These are phyloP conservation scores for Colletotrichum brevisporum DNA, from an alignment of 2,329 filamentous ascomycete genomes.

Conservation along the genomic window DNA sequence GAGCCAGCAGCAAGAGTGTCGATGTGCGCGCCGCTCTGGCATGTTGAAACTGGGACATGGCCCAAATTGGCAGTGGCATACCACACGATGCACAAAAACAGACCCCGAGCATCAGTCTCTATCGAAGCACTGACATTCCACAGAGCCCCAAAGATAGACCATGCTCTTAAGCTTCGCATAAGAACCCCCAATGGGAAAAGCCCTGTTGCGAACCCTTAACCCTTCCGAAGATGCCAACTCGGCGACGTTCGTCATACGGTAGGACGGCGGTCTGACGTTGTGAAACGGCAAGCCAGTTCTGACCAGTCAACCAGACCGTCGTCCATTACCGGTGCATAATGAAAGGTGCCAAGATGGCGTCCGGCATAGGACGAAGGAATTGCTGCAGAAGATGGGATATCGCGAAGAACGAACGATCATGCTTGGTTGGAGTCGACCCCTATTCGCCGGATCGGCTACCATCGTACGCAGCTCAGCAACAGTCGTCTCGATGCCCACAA, in stretches of 20 bases:
- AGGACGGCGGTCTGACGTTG: conserved; percentile 12
- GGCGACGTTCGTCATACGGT: conserved; percentile 21
- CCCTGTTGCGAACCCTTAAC: background rate
- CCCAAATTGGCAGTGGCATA: conserved; percentile 9
- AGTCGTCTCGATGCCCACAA: background rate
- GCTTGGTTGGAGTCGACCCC: background rate
- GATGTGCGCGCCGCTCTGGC: conserved; percentile 33
- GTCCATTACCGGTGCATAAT: conserved; percentile 20
- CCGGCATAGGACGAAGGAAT: conserved; percentile 19
- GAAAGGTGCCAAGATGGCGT: background rate
- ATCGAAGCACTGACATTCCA: conserved; percentile 15
- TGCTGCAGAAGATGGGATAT: background rate
- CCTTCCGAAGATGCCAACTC: background rate
- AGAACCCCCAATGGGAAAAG: background rate
- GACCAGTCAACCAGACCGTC: conserved; percentile 15
- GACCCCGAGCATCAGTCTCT: conserved; percentile 8
- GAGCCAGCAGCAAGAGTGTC: conserved; percentile 3
- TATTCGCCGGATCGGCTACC: background rate
- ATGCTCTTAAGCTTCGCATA: conserved; percentile 2
- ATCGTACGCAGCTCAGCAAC: background rate
- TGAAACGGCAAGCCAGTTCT: background rate
- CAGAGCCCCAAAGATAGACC: conserved; percentile 4
- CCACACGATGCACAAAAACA: conserved; percentile 11
- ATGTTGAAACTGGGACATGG: conserved; percentile 29
- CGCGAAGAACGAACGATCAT: background rate